These are phyloP conservation scores for Kluyveromyces aestuarii DNA, from an alignment of 805 yeast genomes.

Conservation along the genomic window DNA sequence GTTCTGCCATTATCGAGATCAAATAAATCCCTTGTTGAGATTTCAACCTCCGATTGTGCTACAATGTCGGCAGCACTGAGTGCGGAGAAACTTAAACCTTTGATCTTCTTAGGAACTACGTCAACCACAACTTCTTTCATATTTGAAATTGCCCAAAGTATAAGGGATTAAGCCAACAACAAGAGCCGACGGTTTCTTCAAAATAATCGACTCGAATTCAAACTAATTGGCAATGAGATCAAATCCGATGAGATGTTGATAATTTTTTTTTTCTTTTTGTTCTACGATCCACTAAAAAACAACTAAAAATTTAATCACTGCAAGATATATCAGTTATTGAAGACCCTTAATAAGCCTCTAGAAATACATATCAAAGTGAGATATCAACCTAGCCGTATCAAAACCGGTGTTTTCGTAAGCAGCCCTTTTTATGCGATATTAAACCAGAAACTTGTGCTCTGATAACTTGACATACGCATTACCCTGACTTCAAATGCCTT, in stretches of 20 bases:
- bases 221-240: no score
- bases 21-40: conserved; percentile 81
- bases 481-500: background rate
- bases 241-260: background rate
- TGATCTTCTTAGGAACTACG: conserved; percentile 81
- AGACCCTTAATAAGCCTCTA: background rate
- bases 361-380: no score
- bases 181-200: background rate
- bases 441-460: no score
- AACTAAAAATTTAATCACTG: no score
- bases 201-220: no score
- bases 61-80: conserved; percentile 85
- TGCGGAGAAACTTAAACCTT: conserved; percentile 87
- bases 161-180: background rate
- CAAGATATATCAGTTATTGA: background rate
- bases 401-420: no score
- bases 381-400: no score
- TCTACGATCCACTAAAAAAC: no score
- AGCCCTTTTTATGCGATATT: no score
- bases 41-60: conserved; percentile 91
- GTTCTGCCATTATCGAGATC: conserved; percentile 82
- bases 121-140: conserved; percentile 45
- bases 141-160: background rate
- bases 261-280: no score
- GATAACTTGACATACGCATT: no score